These are phyloP conservation scores for Leucosporidium yakuticum DNA, from an alignment of 768 basidiomycete species.

Conservation along the genomic window DNA sequence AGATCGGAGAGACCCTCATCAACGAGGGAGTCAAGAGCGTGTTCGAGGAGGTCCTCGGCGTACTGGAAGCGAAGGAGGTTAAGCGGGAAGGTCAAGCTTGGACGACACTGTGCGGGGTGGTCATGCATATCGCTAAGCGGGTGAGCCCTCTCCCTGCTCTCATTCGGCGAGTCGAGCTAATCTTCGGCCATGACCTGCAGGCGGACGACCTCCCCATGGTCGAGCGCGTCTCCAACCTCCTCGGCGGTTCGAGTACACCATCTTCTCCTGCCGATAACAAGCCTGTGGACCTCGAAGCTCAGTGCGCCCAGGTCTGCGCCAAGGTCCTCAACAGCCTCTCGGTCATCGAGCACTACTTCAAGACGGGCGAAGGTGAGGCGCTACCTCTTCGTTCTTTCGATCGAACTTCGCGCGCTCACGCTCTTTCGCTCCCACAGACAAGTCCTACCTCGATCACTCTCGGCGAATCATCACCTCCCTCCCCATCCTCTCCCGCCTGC, in stretches of 20 bases:
- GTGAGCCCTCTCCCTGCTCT: conserved; percentile 50
- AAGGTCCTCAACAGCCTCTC: conserved; percentile 5
- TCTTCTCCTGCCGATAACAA: not conserved
- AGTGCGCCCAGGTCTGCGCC: conserved; percentile 4
- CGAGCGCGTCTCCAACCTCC: conserved; percentile 22
- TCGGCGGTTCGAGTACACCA: conserved; percentile 3
- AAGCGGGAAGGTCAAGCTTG: conserved; percentile 51
- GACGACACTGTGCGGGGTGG: conserved; percentile 62
- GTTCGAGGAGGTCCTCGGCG: conserved; percentile 46
- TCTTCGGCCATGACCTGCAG: conserved; percentile 38
- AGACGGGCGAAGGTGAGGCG: not conserved
- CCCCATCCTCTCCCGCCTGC: conserved; percentile 8
- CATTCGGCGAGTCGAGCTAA: conserved; percentile 46
- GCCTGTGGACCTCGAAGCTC: not conserved
- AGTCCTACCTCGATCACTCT: not conserved
- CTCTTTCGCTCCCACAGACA: not conserved
- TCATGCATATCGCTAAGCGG: conserved; percentile 62
- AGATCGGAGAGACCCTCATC: conserved; percentile 13
- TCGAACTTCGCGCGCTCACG: not conserved
- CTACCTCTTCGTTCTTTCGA: not conserved
- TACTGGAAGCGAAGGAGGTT: not conserved
- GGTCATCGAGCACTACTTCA: conserved; percentile 4
- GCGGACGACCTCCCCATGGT: conserved; percentile 26
- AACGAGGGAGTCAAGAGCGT: conserved; percentile 47
- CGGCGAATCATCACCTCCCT: not conserved